Percentiles rank a stretch among this genome's conserved stretches.
These are phyloP conservation scores for Tetraselmis chui DNA, from an alignment of 139 green algal species.

Conservation along the genomic window DNA sequence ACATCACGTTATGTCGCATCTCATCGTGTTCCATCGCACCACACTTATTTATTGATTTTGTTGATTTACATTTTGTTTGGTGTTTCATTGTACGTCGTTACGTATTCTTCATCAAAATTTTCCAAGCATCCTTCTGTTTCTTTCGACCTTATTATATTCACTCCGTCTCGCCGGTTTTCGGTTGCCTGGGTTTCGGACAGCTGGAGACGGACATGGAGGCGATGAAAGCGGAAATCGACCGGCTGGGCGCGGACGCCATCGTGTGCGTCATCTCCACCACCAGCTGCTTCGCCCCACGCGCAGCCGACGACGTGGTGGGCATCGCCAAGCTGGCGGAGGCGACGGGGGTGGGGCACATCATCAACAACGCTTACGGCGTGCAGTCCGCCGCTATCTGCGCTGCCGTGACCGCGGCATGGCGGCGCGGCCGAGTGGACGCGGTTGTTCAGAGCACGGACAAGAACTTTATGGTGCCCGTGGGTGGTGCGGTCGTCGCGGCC, in stretches of 20 bases:
- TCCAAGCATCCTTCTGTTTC: too few species aligned
- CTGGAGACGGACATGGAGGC: slow-evolving; percentile 74
- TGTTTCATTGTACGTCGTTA: too few species aligned
- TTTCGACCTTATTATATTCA: too few species aligned
- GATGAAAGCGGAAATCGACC: slow-evolving; percentile 32
- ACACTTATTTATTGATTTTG: too few species aligned
- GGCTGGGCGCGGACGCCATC: slow-evolving; percentile 39
- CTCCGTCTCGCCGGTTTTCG: too few species aligned
- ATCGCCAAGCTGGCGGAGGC: slow-evolving; percentile 58
- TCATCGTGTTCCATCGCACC: too few species aligned
- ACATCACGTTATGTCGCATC: too few species aligned
- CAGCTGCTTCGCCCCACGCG: slow-evolving; percentile 89
- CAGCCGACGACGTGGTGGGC: slow-evolving; percentile 33
- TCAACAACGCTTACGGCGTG: slow-evolving; percentile 98
- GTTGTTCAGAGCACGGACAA: slow-evolving; percentile 88
- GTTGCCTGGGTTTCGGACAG: too few species aligned
- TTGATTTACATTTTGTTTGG: too few species aligned
- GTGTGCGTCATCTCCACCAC: slow-evolving; percentile 80
- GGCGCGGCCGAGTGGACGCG: slow-evolving; percentile 78
- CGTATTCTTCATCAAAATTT: too few species aligned
- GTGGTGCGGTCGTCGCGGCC: slow-evolving; percentile 59
- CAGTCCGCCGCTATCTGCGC: slow-evolving; percentile 54
- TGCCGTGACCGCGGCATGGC: slow-evolving; percentile 36
- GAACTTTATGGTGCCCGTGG: slow-evolving; percentile 97
- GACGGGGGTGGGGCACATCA: slow-evolving; percentile 69